A percentile compares a stretch with the other conserved stretches of the same genome.
Conservation (phyloP, 805 yeast species). For the Lipomyces yamanashiensis region DNA sequence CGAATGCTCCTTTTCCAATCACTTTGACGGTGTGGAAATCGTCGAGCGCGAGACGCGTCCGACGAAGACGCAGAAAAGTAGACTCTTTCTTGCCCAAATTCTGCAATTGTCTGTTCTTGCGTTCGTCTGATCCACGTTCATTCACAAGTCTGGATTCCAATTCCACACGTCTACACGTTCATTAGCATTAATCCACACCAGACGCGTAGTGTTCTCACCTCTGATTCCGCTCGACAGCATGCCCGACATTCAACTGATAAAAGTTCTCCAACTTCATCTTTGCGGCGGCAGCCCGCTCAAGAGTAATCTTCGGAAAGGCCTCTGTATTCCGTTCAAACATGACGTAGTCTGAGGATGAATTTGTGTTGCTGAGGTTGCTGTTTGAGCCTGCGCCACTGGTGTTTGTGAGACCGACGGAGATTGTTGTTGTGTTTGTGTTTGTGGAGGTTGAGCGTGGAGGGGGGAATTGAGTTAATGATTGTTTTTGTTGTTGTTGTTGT, state of each 20-base stretch:
- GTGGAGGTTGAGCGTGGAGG: conserved; percentile 18
- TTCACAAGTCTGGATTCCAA: conserved; percentile 71
- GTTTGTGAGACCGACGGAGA: conserved; percentile 8
- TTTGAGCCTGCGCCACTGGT: conserved; percentile 43
- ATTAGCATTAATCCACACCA: background rate
- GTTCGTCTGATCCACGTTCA: conserved; percentile 82
- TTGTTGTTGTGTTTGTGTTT: background rate
- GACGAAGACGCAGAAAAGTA: conserved; percentile 78
- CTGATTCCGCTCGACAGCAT: conserved; percentile 95
- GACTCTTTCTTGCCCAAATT: conserved; percentile 88
- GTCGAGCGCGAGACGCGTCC: conserved; percentile 80
- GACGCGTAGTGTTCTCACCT: conserved; percentile 49
- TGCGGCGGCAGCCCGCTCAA: conserved; percentile 82
- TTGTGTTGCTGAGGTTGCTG: no score
- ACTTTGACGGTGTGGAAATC: conserved; percentile 90
- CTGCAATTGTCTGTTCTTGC: conserved; percentile 78
- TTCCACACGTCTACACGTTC: conserved; percentile 58
- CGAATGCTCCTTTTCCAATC: conserved; percentile 96
- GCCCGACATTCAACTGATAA: conserved; percentile 81
- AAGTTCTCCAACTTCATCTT: conserved; percentile 82
- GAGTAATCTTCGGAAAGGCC: conserved; percentile 69
- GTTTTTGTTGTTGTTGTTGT: conserved; percentile 12
- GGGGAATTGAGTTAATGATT: conserved; percentile 28
- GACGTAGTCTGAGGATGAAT: conserved; percentile 54
- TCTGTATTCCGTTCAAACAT: conserved; percentile 85